A percentile compares a stretch with the other conserved stretches of the same genome.
Conservation (phyloP, 768 basidiomycete species). For the Nevesoporus exiguus region DNA sequence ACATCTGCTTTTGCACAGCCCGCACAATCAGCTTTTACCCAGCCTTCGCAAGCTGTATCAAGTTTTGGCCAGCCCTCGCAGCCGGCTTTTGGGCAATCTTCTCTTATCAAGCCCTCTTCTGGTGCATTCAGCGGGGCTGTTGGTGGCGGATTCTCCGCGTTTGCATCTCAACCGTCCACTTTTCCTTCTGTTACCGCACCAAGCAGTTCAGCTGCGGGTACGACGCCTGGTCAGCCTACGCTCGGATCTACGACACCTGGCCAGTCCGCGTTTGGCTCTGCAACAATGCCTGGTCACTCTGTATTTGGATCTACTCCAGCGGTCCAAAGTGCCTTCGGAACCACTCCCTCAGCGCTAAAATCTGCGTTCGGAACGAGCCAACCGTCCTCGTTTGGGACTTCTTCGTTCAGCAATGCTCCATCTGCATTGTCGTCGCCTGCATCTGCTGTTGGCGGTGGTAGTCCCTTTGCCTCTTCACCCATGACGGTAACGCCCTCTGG, state of each 20-base stretch:
- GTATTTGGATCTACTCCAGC: conserved; percentile 17
- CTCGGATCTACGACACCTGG: conserved; percentile 18
- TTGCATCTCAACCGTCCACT: conserved; percentile 44
- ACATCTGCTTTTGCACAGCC: conserved; percentile 33
- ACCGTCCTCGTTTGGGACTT: conserved; percentile 28
- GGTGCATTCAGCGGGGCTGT: conserved; percentile 48
- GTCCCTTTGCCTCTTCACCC: conserved; percentile 28
- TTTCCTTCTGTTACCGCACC: conserved; percentile 31
- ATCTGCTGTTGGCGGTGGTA: conserved; percentile 19
- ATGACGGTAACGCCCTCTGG: conserved; percentile 20
- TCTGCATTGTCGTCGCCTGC: conserved; percentile 15
- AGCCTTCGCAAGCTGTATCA: conserved; percentile 30
- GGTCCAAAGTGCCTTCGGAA: conserved; percentile 22
- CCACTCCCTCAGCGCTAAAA: conserved; percentile 7
- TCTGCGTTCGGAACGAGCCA: conserved; percentile 17
- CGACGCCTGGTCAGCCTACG: conserved; percentile 13
- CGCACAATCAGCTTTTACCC: conserved; percentile 27
- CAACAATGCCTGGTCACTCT: conserved; percentile 14
- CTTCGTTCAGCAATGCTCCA: conserved; percentile 16
- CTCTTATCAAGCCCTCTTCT: conserved; percentile 46
- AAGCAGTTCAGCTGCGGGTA: conserved; percentile 1
- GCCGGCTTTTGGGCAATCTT: conserved; percentile 36
- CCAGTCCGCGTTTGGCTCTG: conserved; percentile 21
- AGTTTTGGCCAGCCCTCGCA: conserved; percentile 36
- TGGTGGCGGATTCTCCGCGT: conserved; percentile 49